Evolutionary conservation across 768 basidiomycete genomes (phyloP).

Genomic region (Panaeolus papilionaceus): DNA sequence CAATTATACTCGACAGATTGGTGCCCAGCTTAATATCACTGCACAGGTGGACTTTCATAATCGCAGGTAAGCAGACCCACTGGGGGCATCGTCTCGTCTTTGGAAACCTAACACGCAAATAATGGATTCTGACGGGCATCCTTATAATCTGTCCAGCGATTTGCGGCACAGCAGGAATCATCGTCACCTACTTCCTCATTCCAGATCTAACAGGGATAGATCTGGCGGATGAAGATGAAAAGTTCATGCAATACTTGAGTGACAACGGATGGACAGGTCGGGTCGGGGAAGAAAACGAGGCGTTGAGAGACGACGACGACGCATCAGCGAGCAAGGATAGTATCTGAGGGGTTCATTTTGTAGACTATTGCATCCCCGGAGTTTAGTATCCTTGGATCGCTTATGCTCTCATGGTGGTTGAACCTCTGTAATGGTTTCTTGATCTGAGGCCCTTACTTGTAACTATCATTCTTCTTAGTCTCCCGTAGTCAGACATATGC

Average conservation of each 20-base stretch:
- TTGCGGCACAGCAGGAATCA: slow-evolving; percentile 66
- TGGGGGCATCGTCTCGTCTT: background rate
- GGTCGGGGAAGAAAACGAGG: slow-evolving; percentile 57
- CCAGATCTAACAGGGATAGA: slow-evolving; percentile 72
- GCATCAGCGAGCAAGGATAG: background rate
- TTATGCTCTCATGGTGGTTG: too few species aligned
- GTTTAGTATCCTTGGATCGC: too few species aligned
- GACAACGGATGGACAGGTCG: slow-evolving; percentile 72
- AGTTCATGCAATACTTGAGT: slow-evolving; percentile 62
- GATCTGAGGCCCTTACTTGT: too few species aligned
- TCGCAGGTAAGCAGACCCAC: slow-evolving; percentile 34
- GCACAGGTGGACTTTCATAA: slow-evolving; percentile 68
- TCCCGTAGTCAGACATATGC: too few species aligned
- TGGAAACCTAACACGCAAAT: background rate
- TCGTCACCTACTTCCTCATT: slow-evolving; percentile 72
- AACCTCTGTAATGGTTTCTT: too few species aligned
- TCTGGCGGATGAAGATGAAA: slow-evolving; percentile 69
- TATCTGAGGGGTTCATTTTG: background rate
- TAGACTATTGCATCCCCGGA: too few species aligned
- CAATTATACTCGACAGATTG: too few species aligned
- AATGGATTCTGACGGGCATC: too few species aligned
- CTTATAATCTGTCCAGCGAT: slow-evolving; percentile 44
- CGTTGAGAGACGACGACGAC: background rate
- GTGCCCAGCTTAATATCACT: background rate
- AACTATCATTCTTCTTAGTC: too few species aligned